These are phyloP conservation scores for Barnettozyma californica DNA, from an alignment of 805 yeast genomes.

Conservation along the genomic window DNA sequence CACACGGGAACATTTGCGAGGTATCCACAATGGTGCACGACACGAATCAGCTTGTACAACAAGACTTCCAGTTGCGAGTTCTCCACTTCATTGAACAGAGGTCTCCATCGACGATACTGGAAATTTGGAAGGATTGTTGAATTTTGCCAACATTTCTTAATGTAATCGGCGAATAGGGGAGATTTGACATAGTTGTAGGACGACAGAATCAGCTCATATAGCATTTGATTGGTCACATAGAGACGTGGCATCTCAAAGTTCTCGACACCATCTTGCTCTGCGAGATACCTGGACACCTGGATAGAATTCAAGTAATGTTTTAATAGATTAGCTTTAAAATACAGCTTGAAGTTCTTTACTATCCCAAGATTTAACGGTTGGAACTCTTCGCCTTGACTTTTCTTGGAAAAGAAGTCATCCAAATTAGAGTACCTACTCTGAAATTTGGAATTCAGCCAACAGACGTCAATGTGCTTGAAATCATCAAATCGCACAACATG, in stretches of 20 bases:
- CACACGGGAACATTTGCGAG: conserved; percentile 8
- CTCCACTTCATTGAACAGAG: conserved; percentile 1
- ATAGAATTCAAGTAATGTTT: conserved; percentile 12
- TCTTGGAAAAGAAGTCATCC: conserved; percentile 9
- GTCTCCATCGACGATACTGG: background rate
- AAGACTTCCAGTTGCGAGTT: conserved; percentile 5
- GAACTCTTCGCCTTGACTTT: conserved; percentile 15
- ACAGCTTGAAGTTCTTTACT: conserved; percentile 28
- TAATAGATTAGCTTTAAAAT: conserved; percentile 16
- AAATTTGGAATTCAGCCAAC: conserved; percentile 21
- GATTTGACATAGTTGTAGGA: conserved; percentile 1
- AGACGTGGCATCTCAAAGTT: background rate
- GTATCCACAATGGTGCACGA: conserved; percentile 5
- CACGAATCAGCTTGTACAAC: conserved; percentile 10
- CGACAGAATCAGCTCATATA: conserved; percentile 5
- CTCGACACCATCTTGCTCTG: background rate
- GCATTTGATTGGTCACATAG: background rate
- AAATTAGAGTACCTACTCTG: conserved; percentile 13
- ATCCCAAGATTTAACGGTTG: conserved; percentile 32
- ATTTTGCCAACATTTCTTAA: conserved; percentile 9
- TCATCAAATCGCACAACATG: conserved; percentile 31
- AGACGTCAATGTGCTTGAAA: conserved; percentile 25
- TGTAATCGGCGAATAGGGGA: background rate
- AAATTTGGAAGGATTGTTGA: background rate
- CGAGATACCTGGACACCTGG: background rate